Conservation (phyloP, 2,329 filamentous ascomycete genomes). For the Botrytis fabae region DNA sequence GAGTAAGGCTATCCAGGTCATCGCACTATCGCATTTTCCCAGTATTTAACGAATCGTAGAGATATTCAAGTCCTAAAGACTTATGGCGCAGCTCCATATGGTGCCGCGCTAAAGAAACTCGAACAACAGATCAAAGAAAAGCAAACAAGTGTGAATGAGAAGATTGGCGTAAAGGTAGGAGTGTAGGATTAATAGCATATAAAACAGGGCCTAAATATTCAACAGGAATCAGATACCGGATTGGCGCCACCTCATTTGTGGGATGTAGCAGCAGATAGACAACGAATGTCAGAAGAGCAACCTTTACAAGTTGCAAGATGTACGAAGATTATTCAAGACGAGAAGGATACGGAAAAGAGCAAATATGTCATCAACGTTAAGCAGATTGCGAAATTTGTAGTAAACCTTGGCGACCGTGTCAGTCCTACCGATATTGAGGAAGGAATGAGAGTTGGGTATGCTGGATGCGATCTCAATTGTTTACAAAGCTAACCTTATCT, state of each 20-base stretch:
- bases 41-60: constrained; percentile 53
- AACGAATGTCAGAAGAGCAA: constrained; percentile 98
- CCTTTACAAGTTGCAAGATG: constrained; percentile 95
- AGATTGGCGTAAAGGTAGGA: constrained; percentile 81
- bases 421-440: constrained; percentile 99
- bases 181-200: not conserved
- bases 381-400: constrained; percentile 99
- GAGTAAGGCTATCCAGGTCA: constrained; percentile 63
- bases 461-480: constrained; percentile 26
- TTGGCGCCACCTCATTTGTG: constrained; percentile 97
- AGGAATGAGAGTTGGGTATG: constrained; percentile 90
- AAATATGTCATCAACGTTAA: constrained; percentile 99
- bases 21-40: constrained; percentile 13
- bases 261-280: constrained; percentile 96
- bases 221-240: constrained; percentile 93
- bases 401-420: constrained; percentile 94
- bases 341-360: constrained; percentile 94
- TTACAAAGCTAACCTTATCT: constrained; percentile 29
- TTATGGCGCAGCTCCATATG: constrained; percentile 95
- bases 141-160: constrained; percentile 96
- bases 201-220: not conserved
- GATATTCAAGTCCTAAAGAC: constrained; percentile 99
- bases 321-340: constrained; percentile 98
- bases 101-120: constrained; percentile 89
- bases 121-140: constrained; percentile 99